Base-by-base conservation (phyloP, 148 eudicot genomes). In the Vaccinium darrowii region DNA sequence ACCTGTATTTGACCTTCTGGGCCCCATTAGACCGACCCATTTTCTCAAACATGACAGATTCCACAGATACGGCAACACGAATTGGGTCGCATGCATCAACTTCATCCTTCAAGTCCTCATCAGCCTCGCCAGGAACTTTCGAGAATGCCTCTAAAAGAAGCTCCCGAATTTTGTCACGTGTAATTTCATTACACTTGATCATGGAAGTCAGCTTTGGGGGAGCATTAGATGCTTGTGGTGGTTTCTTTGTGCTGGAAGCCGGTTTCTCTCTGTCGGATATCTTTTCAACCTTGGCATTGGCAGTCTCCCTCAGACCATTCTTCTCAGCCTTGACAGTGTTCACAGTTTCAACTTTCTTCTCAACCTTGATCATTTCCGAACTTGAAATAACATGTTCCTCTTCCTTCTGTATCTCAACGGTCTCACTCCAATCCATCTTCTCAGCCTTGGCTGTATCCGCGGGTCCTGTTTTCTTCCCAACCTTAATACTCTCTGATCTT, bases 1-100 rank as follows among this genome's bases (percentile, higher is more conserved):
- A 91, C 78, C 95, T 88, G 87, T 93, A 93, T 81, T 93, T 93
- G 14, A 82, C 84, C 82, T 93, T 93, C 63, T 93, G 91, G 81
- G 92, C 50, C 43, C 95, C 95, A 52, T 65, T 90, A 2, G 94
- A 93, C 65, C 90, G 82, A 27, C 95, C 95, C 93, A 93, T 88
- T 78, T 85, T 90, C 81, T 93, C 94, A 87, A 89, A 93, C 95
- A 93, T 87, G 19, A 79, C 85, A 14, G 92, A 91, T 81, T 93
- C 95, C n/a, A 91, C 91, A 3, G 91, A 80, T 54, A 93, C 92
- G 25, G 94, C 92, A 16, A 91, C 91, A 56, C 94, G 88, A 39
- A 91, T 84, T 4, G 95, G 94, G 84, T 93, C 95, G 79, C 87
- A 89, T 52, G 91, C 92, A 71, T 84, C 88, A 27, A 88, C 88